Evolutionary conservation across 1,284 basidiomycete species (phyloP), one percentile per base, ranked within the genome.

Genomic region (Coniophora puteana): DNA sequence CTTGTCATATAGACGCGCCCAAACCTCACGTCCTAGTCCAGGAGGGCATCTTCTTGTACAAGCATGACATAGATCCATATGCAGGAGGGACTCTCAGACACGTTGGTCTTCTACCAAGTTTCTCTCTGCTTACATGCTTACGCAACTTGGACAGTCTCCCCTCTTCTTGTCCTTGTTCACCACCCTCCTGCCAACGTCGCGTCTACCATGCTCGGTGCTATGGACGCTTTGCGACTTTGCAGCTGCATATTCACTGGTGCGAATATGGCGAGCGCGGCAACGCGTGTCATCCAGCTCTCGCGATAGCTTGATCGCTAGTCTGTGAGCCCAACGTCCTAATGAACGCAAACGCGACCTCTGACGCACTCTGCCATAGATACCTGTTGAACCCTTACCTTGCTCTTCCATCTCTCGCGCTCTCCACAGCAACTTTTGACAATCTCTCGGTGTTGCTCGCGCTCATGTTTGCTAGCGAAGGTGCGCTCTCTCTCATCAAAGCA

Each of bases 371-470:
- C 50, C n/a, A n/a, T n/a, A 93, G 90, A 28, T 93, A 87, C 63
- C 75, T 97, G 3, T 65, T 95, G 46, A 96, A 96, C 52, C 94
- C 94, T 4, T 94, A 95, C 59, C 67, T 89, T 5, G 61, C 94
- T 35, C 68, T 91, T 1, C 80, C 92, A 0, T 86, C 82, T 27
- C 65, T 93, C 3, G 86, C 91, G 0, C 66, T 83, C 7, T 94
- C 93, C 0, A 89, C 89, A 0, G 83, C 89, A 0, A 75, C 80
- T 1, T 66, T 97, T 14, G 89, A 93, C 56, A 93, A 88, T 54
- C 69, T 78, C 0, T 62, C 89, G 4, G 62, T 81, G 22, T 67
- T 95, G 1, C 56, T 85, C 1, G 61, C 83, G 1, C 59, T 96
- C n/a, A 74, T 83, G 65, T 80, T 83, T 43, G 89, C 90, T 1